Evolutionary conservation across 768 basidiomycete genomes (phyloP).

Genomic region (Stropharia rugosoannulata): DNA sequence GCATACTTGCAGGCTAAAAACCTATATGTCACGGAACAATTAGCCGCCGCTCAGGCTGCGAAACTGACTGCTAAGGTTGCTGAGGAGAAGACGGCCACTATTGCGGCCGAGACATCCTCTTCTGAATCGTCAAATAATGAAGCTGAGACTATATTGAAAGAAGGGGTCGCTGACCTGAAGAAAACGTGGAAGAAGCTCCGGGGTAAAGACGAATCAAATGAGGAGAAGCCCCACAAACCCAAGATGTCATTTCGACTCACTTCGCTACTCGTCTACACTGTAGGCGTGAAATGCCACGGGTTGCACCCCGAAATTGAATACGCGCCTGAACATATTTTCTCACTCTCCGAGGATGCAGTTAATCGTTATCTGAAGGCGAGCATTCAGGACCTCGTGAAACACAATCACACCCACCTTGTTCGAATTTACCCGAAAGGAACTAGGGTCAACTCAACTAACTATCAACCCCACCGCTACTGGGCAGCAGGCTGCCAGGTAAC

Average conservation of each 20-base stretch:
- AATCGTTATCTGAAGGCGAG: conserved; percentile 71
- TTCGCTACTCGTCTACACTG: conserved; percentile 88
- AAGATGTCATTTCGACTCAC: conserved; percentile 78
- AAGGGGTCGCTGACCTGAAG: conserved; percentile 19
- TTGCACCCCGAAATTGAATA: conserved; percentile 90
- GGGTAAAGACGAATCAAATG: conserved; percentile 12
- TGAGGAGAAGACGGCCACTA: conserved; percentile 46
- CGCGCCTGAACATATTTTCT: conserved; percentile 86
- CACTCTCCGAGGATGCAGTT: conserved; percentile 82
- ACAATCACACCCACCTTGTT: conserved; percentile 83
- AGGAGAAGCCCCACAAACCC: conserved; percentile 37
- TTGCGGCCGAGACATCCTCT: conserved; percentile 31
- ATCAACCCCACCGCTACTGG: conserved; percentile 91
- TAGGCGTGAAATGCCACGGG: conserved; percentile 93
- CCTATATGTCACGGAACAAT: conserved; percentile 70
- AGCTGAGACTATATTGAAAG: conserved; percentile 16
- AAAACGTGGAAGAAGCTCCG: conserved; percentile 25
- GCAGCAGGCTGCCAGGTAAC: conserved; percentile 87
- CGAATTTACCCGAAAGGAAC: conserved; percentile 88
- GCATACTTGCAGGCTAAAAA: conserved; percentile 65
- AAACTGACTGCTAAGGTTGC: conserved; percentile 50
- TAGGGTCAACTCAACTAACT: conserved; percentile 84
- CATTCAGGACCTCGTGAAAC: conserved; percentile 82
- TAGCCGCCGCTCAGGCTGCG: conserved; percentile 64
- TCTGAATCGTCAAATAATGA: conserved; percentile 21